These are phyloP conservation scores for Fraxinus latifolia DNA, from an alignment of 305 asterid genomes.

Conservation along the genomic window DNA sequence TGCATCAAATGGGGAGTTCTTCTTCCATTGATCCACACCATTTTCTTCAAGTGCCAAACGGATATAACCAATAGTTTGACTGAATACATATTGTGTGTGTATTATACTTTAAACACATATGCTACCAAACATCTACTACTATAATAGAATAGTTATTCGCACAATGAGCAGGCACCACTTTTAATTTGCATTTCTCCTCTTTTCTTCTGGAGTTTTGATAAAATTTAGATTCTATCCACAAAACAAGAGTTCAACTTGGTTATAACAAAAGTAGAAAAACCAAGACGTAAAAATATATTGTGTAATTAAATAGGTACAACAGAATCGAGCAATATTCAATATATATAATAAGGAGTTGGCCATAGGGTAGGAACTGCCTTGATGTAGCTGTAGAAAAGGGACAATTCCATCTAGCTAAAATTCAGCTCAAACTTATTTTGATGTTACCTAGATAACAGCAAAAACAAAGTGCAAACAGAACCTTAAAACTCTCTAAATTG, in stretches of 20 bases:
- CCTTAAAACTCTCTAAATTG: background rate
- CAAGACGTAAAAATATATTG: no score
- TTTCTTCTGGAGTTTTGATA: background rate
- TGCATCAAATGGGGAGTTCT: constrained; percentile 68
- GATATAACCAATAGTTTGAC: background rate
- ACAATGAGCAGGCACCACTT: background rate
- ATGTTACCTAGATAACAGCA: background rate
- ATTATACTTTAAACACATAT: background rate
- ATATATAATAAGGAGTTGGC: background rate
- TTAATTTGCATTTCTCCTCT: background rate
- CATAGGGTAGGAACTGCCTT: background rate
- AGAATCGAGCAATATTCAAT: background rate
- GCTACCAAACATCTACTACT: background rate
- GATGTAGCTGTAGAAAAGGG: background rate
- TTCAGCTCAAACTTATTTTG: background rate
- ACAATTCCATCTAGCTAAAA: background rate
- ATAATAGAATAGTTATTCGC: background rate
- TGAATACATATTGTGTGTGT: no score
- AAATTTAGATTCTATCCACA: background rate
- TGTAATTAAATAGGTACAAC: background rate
- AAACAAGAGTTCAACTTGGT: background rate
- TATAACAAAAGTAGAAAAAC: background rate
- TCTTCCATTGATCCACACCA: constrained; percentile 76
- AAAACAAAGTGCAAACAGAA: background rate
- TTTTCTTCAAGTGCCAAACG: constrained; percentile 2